phyloP scores from a whole-genome alignment of 2,329 filamentous ascomycete genomes.

The Pseudopithomyces maydicus region DNA sequence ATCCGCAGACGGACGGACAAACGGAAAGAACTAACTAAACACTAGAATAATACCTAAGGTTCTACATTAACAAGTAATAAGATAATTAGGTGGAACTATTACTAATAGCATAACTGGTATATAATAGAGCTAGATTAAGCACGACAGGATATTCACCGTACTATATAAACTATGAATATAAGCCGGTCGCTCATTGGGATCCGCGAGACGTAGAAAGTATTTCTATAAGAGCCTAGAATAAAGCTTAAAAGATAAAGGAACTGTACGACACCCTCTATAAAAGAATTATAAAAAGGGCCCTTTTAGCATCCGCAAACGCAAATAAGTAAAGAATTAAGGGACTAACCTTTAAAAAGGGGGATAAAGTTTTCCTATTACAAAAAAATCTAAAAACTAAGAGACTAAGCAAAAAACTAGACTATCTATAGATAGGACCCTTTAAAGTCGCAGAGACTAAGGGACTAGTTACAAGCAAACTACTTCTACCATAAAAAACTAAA shows the following conservation, averaged over 20 bases:
- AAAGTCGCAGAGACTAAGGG: background rate
- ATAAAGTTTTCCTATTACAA: constrained; percentile 7
- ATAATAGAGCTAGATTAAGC: constrained; percentile 2
- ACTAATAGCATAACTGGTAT: background rate
- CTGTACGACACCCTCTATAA: background rate
- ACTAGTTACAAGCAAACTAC: background rate
- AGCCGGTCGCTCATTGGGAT: background rate
- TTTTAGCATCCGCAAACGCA: background rate
- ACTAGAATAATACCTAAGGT: background rate
- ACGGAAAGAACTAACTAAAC: constrained; percentile 2
- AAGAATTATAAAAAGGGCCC: background rate
- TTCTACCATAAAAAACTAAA: background rate
- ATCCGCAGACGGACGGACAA: background rate
- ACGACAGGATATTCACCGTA: background rate
- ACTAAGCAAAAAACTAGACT: background rate
- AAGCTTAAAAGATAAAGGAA: background rate
- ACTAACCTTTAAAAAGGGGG: constrained; percentile 7
- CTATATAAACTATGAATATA: constrained; percentile 9
- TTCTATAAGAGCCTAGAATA: background rate
- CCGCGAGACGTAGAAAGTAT: background rate
- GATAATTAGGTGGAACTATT: constrained; percentile 2
- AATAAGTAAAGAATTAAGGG: constrained; percentile 5
- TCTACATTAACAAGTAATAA: background rate
- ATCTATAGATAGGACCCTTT: background rate
- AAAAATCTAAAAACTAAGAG: constrained; percentile 2